A percentile compares a stretch with the other conserved stretches of the same genome.
Conservation (phyloP, 2,329 filamentous ascomycete species). For the Venturia effusa region DNA sequence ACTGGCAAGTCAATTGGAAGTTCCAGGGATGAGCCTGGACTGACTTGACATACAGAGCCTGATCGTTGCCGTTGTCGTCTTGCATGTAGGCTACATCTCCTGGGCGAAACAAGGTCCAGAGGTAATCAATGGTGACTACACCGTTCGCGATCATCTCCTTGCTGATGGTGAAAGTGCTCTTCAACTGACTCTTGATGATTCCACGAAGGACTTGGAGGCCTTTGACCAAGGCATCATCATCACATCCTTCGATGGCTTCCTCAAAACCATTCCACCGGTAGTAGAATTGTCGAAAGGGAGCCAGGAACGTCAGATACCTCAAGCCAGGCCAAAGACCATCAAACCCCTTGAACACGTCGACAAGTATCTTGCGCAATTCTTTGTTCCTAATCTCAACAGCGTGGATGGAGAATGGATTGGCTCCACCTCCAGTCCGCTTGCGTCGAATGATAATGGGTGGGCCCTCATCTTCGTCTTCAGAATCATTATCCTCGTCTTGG, state of each 20-base stretch:
- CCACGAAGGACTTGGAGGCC: not conserved
- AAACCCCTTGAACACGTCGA: not conserved
- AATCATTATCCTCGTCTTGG: not conserved
- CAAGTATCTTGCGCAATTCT: not conserved
- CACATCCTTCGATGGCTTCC: not conserved
- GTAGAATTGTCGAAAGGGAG: not conserved
- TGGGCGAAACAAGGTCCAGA: constrained; percentile 48
- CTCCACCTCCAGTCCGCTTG: not conserved
- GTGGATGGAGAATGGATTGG: not conserved
- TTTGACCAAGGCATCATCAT: not conserved
- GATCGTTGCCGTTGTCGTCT: constrained; percentile 62
- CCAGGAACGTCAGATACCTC: not conserved
- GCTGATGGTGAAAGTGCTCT: not conserved
- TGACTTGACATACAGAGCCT: constrained; percentile 56
- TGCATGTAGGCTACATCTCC: constrained; percentile 66
- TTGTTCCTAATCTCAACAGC: not conserved
- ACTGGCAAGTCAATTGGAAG: not conserved
- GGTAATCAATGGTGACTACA: constrained; percentile 14
- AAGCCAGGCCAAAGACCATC: not conserved
- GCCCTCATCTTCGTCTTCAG: not conserved
- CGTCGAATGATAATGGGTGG: not conserved
- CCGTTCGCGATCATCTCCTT: constrained; percentile 22
- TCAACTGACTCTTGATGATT: not conserved
- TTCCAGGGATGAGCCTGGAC: constrained; percentile 60
- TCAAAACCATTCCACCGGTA: constrained; percentile 2